These are phyloP conservation scores for Oryza nivara DNA, from an alignment of 176 grass and related monocot genomes.

Conservation along the genomic window DNA sequence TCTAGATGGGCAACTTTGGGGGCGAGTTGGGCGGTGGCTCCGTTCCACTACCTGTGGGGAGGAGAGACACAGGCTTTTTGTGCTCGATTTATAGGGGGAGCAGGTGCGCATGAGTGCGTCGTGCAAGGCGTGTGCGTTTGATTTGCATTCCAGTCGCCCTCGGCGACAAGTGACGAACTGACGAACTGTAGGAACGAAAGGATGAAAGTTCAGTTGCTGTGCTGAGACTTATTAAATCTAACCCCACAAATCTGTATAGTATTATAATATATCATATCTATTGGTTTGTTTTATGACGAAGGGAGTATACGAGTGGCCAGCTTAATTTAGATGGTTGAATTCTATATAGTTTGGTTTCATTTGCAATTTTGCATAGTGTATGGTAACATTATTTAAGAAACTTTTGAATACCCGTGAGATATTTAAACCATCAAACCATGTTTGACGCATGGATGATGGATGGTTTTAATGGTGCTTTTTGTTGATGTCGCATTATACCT, in stretches of 20 bases:
- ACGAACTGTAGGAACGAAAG: not conserved
- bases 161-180: not conserved
- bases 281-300: no score
- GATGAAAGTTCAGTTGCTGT: no score
- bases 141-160: not conserved
- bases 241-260: no score
- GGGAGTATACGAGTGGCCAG: no score
- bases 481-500: not conserved
- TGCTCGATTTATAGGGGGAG: not conserved
- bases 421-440: no score
- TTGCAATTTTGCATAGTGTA: not conserved
- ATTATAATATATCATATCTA: no score
- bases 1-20: slow-evolving; percentile 22
- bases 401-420: not conserved
- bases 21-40: not conserved
- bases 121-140: not conserved
- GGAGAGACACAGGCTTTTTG: not conserved
- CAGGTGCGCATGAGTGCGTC: no score
- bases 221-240: no score
- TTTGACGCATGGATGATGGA: not conserved
- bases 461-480: not conserved
- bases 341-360: not conserved
- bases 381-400: not conserved
- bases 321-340: no score
- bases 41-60: not conserved